Evolutionary conservation across 2,329 filamentous ascomycete species (phyloP).

Genomic region (Trichoderma sp.): DNA sequence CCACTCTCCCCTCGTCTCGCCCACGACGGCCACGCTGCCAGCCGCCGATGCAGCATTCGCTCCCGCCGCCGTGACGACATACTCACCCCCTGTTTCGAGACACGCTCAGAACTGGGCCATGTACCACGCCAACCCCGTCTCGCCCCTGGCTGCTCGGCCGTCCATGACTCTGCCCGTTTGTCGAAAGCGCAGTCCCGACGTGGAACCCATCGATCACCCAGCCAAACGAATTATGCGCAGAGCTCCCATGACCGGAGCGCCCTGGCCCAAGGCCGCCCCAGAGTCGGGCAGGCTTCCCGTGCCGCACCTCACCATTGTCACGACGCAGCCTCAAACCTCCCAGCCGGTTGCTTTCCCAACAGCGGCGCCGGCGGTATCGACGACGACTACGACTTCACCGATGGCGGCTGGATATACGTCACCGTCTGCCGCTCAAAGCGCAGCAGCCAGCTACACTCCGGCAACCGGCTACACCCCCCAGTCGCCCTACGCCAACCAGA

Average conservation of each 20-base stretch:
- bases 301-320: conserved; percentile 68
- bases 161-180: conserved; percentile 38
- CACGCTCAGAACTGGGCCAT: conserved; percentile 40
- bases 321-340: conserved; percentile 34
- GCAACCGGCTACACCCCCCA: conserved; percentile 40
- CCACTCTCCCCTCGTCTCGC: conserved; percentile 50
- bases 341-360: conserved; percentile 32
- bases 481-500: conserved; percentile 33
- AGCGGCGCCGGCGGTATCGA: background rate
- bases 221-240: conserved; percentile 46
- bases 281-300: conserved; percentile 56
- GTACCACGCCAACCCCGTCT: conserved; percentile 41
- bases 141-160: conserved; percentile 49
- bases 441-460: background rate
- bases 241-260: conserved; percentile 23
- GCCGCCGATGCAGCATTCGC: conserved; percentile 33
- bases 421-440: background rate
- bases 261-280: conserved; percentile 24
- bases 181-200: conserved; percentile 52
- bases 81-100: conserved; percentile 41
- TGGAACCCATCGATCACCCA: conserved; percentile 51
- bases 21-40: conserved; percentile 39
- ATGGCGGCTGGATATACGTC: background rate
- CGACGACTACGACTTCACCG: background rate
- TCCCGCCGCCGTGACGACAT: conserved; percentile 33